Base-by-base conservation (phyloP, 768 basidiomycete genomes). In the Candolleomyces aberdarensis region DNA sequence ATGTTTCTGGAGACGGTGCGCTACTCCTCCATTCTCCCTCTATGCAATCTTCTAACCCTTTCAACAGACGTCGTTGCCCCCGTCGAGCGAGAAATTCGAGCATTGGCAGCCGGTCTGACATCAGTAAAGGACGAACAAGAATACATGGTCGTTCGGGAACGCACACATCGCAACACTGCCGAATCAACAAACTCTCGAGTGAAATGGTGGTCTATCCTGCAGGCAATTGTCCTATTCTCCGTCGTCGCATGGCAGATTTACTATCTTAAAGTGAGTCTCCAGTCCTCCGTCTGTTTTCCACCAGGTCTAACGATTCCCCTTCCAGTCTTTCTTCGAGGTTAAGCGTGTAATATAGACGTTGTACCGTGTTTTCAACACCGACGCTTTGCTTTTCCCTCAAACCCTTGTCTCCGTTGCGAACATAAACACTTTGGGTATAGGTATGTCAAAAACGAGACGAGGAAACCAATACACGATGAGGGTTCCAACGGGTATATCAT, bases 71-170 rank as follows among this genome's bases (percentile, higher is more conserved):
- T 88, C 17, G 91, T 96, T 60, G 96, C 96, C 10, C 97, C 97
- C 7, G 93, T 99, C 55, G 97, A 99, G 73, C 87, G 91, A 60
- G 96, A 98, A 81, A 96, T 98, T 64, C 88, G 97, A 22, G 77
- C 83, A 32, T 77, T 99, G 29, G 86, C 92, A 14, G 84, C 85
- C 57, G 94, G 89, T 9, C 77, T 98, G 53, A 83, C 89, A 59
- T 78, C 91, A 10, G 95, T 99, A 65, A 98, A 98, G 77, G 97
- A 99, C 69, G 97, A 99, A 72, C 96, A 98, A 72, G 97, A 98
- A 75, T 99, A 99, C 75, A 95, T 99, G 64, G 91, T 96, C 36
- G 88, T 98, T 31, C 85, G 97, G 54, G 97, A 99, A 74, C 83
- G 84, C 62, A 88, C 88, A 46, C 97, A 99, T 74, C 82, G 97